Evolutionary conservation across 176 grass and related monocot species (phyloP), one percentile per base, ranked within the genome.

Genomic region (Bolboschoenus planiculmis): DNA sequence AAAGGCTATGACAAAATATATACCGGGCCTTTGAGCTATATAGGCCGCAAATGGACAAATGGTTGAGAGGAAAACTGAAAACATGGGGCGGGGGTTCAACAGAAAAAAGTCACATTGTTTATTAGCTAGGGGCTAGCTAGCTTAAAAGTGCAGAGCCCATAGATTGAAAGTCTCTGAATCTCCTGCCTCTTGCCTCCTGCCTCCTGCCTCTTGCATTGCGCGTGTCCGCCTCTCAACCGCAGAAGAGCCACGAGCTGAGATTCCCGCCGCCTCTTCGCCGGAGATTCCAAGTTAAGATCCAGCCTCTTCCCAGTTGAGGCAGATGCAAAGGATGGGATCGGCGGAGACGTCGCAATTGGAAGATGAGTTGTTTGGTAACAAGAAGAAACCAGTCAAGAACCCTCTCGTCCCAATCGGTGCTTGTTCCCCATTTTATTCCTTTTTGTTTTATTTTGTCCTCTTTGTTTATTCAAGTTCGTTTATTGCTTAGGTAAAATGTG

Each of bases 351-450:
- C 76, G 68, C 53, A 85, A 4, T 16, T 90, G 30, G 97, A 96
- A 7, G 83, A 90, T n/a, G n/a, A n/a, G 3, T 74, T 92, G 30
- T 61, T 90, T 24, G 85, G 46, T 54, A 86, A 84, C 11, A 95
- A 99, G 93, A 82, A 63, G 55, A 99, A 90, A 84, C 88, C 85
- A 14, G 62, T 92, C 54, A 98, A 95, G 91, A 99, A 99, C 86
- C 97, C 97, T 35, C 84, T 99, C 77, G 97, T 99, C 37, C 97
- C 97, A 80, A 90, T 96, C 74, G 97, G 97, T 99, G 90, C 48
- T 9, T 77, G 7, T 42, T 60, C 70, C 78, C 55, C 63, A 1
- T 63, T 0, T 63, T 63, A 21, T 43, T 80, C 18, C 35, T 37
- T 72, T 78, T 18, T 53, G n/a, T 54, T 74, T 72, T 59, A 0